Conservation (phyloP, 345 rosid genomes). For the Euphorbia tirucalli region DNA sequence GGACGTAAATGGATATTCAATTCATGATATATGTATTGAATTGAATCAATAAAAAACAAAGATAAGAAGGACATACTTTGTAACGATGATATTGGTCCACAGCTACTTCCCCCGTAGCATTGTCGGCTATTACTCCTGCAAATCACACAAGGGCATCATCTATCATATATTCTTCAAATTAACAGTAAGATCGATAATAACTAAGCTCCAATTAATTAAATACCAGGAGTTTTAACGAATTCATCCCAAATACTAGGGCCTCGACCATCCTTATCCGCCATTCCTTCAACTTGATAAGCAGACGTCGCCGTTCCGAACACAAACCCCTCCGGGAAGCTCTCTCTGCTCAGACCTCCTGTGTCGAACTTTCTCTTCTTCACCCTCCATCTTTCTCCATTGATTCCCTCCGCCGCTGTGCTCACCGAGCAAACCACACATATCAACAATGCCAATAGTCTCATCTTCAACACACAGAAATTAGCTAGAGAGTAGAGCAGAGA, state of each 20-base stretch:
- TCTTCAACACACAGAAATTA: neutral
- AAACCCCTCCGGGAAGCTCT: slow-evolving; percentile 58
- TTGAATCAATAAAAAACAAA: neutral
- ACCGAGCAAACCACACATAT: neutral
- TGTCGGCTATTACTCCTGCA: slow-evolving; percentile 68
- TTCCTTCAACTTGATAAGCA: slow-evolving; percentile 96
- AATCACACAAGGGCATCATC: neutral
- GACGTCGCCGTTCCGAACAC: slow-evolving; percentile 89
- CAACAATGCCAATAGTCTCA: neutral
- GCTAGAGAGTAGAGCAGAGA: neutral
- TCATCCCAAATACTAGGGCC: slow-evolving; percentile 99
- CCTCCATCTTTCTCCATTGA: neutral
- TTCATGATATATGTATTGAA: neutral
- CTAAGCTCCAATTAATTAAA: neutral
- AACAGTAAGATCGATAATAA: no score
- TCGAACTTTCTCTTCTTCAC: slow-evolving; percentile 25
- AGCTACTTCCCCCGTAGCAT: slow-evolving; percentile 64
- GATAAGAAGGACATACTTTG: slow-evolving; percentile 42
- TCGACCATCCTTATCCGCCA: slow-evolving; percentile 81
- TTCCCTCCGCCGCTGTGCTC: neutral
- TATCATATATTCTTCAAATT: neutral
- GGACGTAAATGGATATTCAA: no score
- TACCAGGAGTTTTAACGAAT: slow-evolving; percentile 73
- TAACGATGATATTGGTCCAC: slow-evolving; percentile 94
- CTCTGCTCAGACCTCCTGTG: slow-evolving; percentile 69